Conservation (phyloP, 1,284 basidiomycete species). For the Leucoagaricus sp. region DNA sequence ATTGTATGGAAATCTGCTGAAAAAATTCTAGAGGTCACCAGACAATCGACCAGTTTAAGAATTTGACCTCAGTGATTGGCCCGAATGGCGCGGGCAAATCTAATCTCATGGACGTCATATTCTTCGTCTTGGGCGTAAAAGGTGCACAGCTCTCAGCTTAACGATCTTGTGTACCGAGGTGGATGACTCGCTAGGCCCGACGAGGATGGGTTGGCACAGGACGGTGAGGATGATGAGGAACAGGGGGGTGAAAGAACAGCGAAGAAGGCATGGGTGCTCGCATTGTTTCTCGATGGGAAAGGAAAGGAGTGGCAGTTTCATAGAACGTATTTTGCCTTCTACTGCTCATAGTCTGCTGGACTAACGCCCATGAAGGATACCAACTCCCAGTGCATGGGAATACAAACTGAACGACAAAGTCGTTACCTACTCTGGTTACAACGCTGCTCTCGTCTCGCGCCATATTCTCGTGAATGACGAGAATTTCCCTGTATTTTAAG, state of each 20-base stretch:
- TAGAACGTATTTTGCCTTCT: conserved; percentile 70
- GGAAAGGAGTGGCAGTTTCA: conserved; percentile 90
- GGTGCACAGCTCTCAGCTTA: conserved; percentile 93
- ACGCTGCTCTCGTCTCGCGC: conserved; percentile 80
- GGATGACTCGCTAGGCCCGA: conserved; percentile 65
- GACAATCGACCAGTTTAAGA: no score
- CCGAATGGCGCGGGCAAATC: no score
- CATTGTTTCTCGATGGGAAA: conserved; percentile 80
- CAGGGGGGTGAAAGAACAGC: conserved; percentile 79
- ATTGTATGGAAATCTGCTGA: conserved; percentile 36
- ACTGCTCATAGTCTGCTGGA: conserved; percentile 1
- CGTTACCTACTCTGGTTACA: conserved; percentile 86
- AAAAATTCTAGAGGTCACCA: no score
- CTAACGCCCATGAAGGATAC: conserved; percentile 61
- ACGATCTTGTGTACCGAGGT: conserved; percentile 94
- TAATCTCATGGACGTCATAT: no score
- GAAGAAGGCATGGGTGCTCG: conserved; percentile 92
- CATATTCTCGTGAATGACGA: conserved; percentile 99
- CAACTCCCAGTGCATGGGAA: conserved; percentile 82
- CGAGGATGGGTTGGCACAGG: conserved; percentile 49
- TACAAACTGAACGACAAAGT: conserved; percentile 82
- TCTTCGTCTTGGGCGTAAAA: conserved; percentile 93
- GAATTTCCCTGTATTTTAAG: conserved; percentile 99
- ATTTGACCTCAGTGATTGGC: no score
- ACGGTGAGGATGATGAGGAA: conserved; percentile 58